Base-by-base conservation (phyloP, 192 early-diverging fungal genomes). In the Paraglomus brasilianum region DNA sequence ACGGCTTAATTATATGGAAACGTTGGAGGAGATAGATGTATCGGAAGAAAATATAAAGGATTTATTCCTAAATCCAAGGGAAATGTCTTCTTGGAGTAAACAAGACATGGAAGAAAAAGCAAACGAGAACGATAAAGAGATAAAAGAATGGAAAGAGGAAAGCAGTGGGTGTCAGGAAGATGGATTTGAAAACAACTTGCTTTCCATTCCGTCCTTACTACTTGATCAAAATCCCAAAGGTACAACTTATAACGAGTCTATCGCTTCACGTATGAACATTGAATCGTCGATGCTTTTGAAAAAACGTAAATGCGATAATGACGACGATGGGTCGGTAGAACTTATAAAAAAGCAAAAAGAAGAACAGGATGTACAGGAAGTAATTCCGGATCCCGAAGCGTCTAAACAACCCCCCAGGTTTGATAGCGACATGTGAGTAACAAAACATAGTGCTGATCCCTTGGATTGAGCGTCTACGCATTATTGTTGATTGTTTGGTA, bases 351-450 rank as follows among this genome's bases (percentile, higher is more conserved):
- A 38, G 7, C 30, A 52, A 10, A 53, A 52, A 40, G 9, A 49
- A 30, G 15, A 51, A 30, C n/a, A 10, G 8, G 13, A 21, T 19
- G 6, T 47, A 39, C 41, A 11, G 46, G 21, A 49, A 39, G 21
- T 41, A 66, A 40, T 11, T 8, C 21, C 53, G 24, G 66, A 53
- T 7, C 66, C 66, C 7, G 66, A 69, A 17, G 66, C 50, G 2
- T 41, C 66, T 7, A 52, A 43, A 45, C 66, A 69, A 13, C 66
- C 66, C 2, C 42, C 66, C 5, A 15, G 66, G 1, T 69, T 69
- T 42, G 66, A 69, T 4, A 53, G 66, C 30, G 66, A 69, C 2
- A 69, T 69, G 66, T 69, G 38, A 45, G 66, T 69, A 56, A 56
- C 11, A 19, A 30, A 11, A 11, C 36, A 11, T 51, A 17, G 30